Evolutionary conservation across 441 rosid species (phyloP).

Genomic region (Breynia disticha): DNA sequence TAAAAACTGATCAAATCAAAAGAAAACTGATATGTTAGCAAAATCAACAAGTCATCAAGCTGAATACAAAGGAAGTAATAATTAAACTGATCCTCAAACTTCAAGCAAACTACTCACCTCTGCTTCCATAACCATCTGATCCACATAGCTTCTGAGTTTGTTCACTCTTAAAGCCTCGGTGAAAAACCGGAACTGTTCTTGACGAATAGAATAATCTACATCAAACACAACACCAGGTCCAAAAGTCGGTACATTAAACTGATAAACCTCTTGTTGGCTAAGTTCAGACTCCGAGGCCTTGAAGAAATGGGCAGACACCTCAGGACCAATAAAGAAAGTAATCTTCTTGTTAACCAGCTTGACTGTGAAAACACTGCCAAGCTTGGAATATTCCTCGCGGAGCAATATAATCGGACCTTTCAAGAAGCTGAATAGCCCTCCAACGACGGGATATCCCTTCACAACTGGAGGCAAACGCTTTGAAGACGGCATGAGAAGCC

Average conservation of each 20-base stretch:
- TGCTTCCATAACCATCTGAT: constrained; percentile 92
- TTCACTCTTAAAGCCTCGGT: constrained; percentile 81
- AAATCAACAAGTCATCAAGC: background rate
- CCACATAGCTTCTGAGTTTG: constrained; percentile 90
- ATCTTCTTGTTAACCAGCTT: constrained; percentile 65
- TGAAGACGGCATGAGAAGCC: constrained; percentile 41
- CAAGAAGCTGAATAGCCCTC: constrained; percentile 67
- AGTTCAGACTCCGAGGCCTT: constrained; percentile 88
- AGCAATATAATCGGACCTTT: constrained; percentile 86
- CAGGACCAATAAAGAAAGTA: constrained; percentile 91
- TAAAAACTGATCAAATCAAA: background rate
- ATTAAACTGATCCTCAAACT: background rate
- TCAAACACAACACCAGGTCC: constrained; percentile 99
- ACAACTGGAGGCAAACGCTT: constrained; percentile 77
- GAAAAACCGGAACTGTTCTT: constrained; percentile 96
- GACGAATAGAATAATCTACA: constrained; percentile 83
- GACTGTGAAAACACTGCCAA: constrained; percentile 92
- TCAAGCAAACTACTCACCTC: constrained; percentile 34
- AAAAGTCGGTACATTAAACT: constrained; percentile 94
- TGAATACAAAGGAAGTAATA: background rate
- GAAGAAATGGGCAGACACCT: constrained; percentile 93
- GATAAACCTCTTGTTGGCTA: constrained; percentile 98
- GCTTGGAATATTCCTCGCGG: constrained; percentile 84
- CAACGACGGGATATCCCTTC: constrained; percentile 55
- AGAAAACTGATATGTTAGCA: background rate